phyloP scores from a whole-genome alignment of 768 basidiomycete species.

The Lactarius deliciosus region DNA sequence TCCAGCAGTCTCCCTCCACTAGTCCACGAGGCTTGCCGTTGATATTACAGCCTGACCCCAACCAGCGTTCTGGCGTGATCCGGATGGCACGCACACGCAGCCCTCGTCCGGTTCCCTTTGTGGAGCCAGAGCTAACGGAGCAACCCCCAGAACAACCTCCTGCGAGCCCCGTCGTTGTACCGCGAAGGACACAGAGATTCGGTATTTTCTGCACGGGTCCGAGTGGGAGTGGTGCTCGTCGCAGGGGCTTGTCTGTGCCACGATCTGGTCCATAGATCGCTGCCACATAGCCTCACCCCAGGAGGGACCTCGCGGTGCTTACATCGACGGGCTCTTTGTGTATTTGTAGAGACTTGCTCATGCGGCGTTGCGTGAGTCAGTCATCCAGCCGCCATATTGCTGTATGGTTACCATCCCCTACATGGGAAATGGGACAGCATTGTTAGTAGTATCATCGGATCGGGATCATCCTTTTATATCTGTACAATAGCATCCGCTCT shows the following conservation, averaged over 20 bases:
- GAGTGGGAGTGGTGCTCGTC: conserved; percentile 1
- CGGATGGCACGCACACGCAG: conserved; percentile 28
- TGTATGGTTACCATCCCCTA: conserved; percentile 13
- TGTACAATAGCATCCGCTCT: neutral
- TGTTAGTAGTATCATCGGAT: conserved; percentile 15
- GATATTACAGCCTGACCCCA: conserved; percentile 16
- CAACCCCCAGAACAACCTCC: conserved; percentile 3
- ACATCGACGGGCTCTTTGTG: neutral
- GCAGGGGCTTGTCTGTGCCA: conserved; percentile 8
- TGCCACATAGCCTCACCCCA: neutral
- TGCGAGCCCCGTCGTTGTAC: neutral
- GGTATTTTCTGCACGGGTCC: conserved; percentile 28
- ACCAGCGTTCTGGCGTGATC: conserved; percentile 13
- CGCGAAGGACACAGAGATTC: conserved; percentile 25
- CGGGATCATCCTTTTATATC: neutral
- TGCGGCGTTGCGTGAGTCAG: neutral
- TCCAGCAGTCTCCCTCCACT: conserved; percentile 24
- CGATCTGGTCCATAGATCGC: conserved; percentile 17
- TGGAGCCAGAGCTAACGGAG: neutral
- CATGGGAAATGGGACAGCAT: conserved; percentile 17
- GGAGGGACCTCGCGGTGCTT: neutral
- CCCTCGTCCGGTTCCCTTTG: conserved; percentile 15
- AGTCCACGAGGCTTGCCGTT: conserved; percentile 24
- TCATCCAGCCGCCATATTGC: conserved; percentile 2
- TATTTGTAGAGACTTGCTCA: conserved; percentile 10